Percentiles rank a stretch among this genome's conserved stretches.
Evolutionary conservation across 306 rosid species (phyloP).

Genomic region (Malus sylvestris): DNA sequence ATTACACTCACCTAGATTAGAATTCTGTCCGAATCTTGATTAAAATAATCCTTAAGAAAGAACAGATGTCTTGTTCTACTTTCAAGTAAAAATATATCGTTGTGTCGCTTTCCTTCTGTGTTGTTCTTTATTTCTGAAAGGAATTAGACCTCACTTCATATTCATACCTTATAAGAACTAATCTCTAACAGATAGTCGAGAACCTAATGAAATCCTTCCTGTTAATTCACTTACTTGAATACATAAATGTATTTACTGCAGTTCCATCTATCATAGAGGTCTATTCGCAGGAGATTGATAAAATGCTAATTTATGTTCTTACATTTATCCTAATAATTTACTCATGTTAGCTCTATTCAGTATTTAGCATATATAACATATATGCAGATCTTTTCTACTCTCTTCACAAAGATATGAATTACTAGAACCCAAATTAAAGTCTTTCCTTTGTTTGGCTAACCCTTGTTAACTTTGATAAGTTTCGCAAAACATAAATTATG

Average conservation of each 20-base stretch:
- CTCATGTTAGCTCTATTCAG: not conserved
- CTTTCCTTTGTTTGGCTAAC: not conserved
- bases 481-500: not conserved
- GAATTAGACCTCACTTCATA: not conserved
- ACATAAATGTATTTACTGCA: not conserved
- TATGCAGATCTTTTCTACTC: not conserved
- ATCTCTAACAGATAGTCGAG: not conserved
- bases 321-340: not conserved
- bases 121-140: not conserved
- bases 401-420: not conserved
- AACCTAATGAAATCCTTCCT: not conserved
- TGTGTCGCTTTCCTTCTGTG: not conserved
- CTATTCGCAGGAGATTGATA: not conserved
- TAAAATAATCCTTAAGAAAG: not conserved
- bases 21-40: not conserved
- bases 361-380: not conserved
- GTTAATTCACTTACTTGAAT: not conserved
- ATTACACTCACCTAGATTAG: not conserved
- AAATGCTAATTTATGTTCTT: not conserved
- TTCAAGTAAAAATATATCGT: not conserved
- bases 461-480: not conserved
- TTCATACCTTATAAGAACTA: not conserved
- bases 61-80: not conserved
- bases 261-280: not conserved
- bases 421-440: not conserved